Evolutionary conservation across 2,329 filamentous ascomycete genomes (phyloP), one percentile per base, ranked within the genome.

Genomic region (Raffaelea deltoideospora): DNA sequence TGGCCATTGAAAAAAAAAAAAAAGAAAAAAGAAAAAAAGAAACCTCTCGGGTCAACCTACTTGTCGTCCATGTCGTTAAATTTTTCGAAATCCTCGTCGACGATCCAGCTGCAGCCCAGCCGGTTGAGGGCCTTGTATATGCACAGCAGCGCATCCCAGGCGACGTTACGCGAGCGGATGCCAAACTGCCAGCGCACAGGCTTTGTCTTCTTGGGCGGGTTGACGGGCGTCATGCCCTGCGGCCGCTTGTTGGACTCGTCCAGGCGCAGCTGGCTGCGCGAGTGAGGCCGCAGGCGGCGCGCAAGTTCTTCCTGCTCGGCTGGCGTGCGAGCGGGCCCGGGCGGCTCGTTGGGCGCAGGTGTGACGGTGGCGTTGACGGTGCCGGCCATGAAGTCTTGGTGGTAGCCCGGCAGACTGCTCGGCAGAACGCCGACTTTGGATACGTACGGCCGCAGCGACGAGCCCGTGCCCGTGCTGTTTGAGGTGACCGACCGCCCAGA

Each of bases 121-220:
- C 87, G 87, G 42, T 77, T 68, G 31, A 98, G 64, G 1, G 90
- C 87, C 54, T 88, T 86, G 65, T 95, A 95, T 38, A 98, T 90
- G 50, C 88, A 95, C 20, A 93, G 64, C 56, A 98, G 80, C 0
- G 90, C 90, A 55, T 98, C 90, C 49, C 87, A 85, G 0, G 90
- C 90, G 38, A 85, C 81, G 51, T 96, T 98, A 34, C 90, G 76
- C 32, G 85, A 94, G 27, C 90, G 75, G 43, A 98, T 98, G 39
- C 90, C 90, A 53, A 98, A 98, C 54, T 98, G 90, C 90, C 90
- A 98, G 46, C 88, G 84, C 14, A 87, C 83, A 1, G 81, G 81
- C 51, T 83, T 86, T 5, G 67, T 60, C 55, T 83, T 86, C 61
- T 82, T 85, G 4, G 64, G 55, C 3, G 76, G 72, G 35, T 65